Percentiles rank a stretch among this genome's conserved stretches.
Evolutionary conservation across 2,329 filamentous ascomycete species (phyloP).

Genomic region (Colletotrichum truncatum): DNA sequence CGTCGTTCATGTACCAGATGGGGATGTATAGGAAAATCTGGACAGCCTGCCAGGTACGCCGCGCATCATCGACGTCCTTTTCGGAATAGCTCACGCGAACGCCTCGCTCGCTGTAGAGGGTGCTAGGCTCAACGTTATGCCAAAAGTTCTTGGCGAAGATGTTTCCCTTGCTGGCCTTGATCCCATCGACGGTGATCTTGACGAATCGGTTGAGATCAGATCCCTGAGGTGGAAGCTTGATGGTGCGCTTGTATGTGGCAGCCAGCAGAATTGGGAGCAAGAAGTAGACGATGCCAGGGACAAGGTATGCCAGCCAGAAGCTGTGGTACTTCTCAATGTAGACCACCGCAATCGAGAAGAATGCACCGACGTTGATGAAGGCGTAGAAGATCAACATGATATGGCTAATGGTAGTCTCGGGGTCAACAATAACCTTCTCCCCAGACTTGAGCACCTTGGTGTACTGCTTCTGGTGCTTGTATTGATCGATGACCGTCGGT

Average conservation of each 20-base stretch:
- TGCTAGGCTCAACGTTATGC: slow-evolving; percentile 66
- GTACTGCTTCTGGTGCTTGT: slow-evolving; percentile 43
- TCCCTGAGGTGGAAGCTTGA: slow-evolving; percentile 67
- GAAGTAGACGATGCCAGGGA: slow-evolving; percentile 63
- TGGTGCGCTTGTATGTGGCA: slow-evolving; percentile 65
- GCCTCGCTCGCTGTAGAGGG: slow-evolving; percentile 51
- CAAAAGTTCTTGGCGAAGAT: slow-evolving; percentile 65
- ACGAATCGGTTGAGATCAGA: slow-evolving; percentile 70
- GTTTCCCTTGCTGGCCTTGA: slow-evolving; percentile 61
- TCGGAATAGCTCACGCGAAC: slow-evolving; percentile 68
- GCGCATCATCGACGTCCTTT: slow-evolving; percentile 72
- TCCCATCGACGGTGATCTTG: slow-evolving; percentile 62
- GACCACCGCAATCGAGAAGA: slow-evolving; percentile 60
- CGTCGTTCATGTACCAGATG: slow-evolving; percentile 50
- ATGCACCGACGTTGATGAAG: slow-evolving; percentile 63
- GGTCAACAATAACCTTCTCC: slow-evolving; percentile 75
- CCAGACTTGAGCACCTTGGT: slow-evolving; percentile 63
- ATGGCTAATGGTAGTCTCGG: slow-evolving; percentile 69
- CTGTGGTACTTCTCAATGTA: slow-evolving; percentile 62
- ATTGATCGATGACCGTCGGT: slow-evolving; percentile 73
- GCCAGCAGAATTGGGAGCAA: slow-evolving; percentile 66
- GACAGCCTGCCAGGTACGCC: slow-evolving; percentile 56
- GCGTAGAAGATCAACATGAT: slow-evolving; percentile 74
- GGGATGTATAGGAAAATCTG: slow-evolving; percentile 53
- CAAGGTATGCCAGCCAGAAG: slow-evolving; percentile 58